A percentile compares a stretch with the other conserved stretches of the same genome.
Evolutionary conservation across 805 yeast species (phyloP).

Genomic region (Candida boidinii): DNA sequence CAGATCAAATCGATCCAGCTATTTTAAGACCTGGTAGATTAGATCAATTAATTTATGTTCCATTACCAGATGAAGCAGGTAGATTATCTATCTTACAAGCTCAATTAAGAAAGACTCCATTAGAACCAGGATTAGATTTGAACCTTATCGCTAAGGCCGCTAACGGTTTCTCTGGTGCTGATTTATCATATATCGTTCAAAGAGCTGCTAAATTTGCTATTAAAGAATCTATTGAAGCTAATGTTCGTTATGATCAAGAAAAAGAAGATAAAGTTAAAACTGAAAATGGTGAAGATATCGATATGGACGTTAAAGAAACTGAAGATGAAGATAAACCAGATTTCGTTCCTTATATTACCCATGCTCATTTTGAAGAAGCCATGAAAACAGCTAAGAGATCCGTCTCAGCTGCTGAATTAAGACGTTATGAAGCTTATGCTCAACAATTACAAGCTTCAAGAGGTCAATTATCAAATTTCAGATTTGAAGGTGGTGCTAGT

Average conservation of each 20-base stretch:
- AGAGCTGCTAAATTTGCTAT: conserved; percentile 98
- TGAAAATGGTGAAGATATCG: conserved; percentile 30
- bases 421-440: conserved; percentile 97
- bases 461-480: conserved; percentile 87
- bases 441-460: conserved; percentile 94
- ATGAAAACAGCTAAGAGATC: conserved; percentile 99
- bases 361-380: conserved; percentile 95
- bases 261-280: conserved; percentile 35
- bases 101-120: conserved; percentile 96
- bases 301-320: conserved; percentile 20
- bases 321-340: conserved; percentile 74
- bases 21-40: conserved; percentile 97
- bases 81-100: conserved; percentile 90
- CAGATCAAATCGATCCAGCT: conserved; percentile 99
- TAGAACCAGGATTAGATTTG: conserved; percentile 93
- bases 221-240: conserved; percentile 93
- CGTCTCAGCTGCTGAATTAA: conserved; percentile 92
- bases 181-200: conserved; percentile 92
- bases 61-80: conserved; percentile 93
- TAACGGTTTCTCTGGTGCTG: conserved; percentile 99
- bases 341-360: conserved; percentile 92
- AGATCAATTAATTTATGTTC: conserved; percentile 97
- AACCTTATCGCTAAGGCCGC: conserved; percentile 86
- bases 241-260: conserved; percentile 35
- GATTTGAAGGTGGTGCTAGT: conserved; percentile 47